Percentiles rank a stretch among this genome's conserved stretches.
These are phyloP conservation scores for Reutealis trisperma DNA, from an alignment of 345 rosid genomes.

Conservation along the genomic window DNA sequence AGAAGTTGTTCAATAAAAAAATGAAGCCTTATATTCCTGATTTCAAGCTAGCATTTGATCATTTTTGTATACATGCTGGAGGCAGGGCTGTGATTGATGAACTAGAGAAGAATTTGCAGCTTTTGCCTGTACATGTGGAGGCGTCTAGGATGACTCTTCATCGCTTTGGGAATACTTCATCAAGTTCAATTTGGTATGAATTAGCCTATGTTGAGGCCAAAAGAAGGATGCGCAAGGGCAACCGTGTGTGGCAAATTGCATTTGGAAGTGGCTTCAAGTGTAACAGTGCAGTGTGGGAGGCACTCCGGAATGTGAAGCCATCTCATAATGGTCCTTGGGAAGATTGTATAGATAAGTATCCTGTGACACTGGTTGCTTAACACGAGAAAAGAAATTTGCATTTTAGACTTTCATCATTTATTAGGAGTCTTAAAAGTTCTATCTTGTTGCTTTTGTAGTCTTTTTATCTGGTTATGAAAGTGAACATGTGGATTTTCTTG, in stretches of 20 bases:
- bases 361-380: slow-evolving; percentile 11
- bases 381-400: not conserved
- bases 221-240: slow-evolving; percentile 17
- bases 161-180: slow-evolving; percentile 29
- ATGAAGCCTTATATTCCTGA: slow-evolving; percentile 32
- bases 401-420: slow-evolving; percentile 7
- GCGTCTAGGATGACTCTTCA: slow-evolving; percentile 32
- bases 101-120: slow-evolving; percentile 33
- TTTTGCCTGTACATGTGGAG: slow-evolving; percentile 25
- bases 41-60: slow-evolving; percentile 33
- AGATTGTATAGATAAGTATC: slow-evolving; percentile 25
- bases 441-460: not conserved
- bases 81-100: slow-evolving; percentile 31
- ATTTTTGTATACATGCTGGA: slow-evolving; percentile 29
- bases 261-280: slow-evolving; percentile 32
- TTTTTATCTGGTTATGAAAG: not conserved
- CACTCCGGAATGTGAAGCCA: slow-evolving; percentile 18
- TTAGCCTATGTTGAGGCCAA: slow-evolving; percentile 23
- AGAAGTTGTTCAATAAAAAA: slow-evolving; percentile 22
- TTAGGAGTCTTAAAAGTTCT: not conserved
- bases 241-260: slow-evolving; percentile 32
- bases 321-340: slow-evolving; percentile 19
- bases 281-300: slow-evolving; percentile 32
- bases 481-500: not conserved
- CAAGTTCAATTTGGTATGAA: slow-evolving; percentile 31